Evolutionary conservation across 192 early-diverging fungal species (phyloP), one percentile per base, ranked within the genome.

Genomic region (Kickxella alabastrina): DNA sequence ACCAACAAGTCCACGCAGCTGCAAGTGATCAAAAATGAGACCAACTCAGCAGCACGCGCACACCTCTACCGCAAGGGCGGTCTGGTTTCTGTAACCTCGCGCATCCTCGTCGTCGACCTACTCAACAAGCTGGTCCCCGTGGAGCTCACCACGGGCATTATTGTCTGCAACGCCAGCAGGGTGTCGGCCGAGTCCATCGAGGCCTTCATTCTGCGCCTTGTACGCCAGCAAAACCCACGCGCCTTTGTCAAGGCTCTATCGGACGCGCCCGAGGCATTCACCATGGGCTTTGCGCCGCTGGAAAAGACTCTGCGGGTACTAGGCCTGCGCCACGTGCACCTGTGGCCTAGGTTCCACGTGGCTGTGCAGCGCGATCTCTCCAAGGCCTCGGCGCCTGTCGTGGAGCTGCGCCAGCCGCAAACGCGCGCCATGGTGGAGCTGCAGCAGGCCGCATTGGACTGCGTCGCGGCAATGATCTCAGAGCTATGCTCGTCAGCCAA

Each of bases 221-320:
- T 85, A 50, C 80, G 90, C 7, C 77, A 90, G 47, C 68, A 82
- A 10, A 97, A 97, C 72, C 77, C 84, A 38, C 55, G 80, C 38
- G 88, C 87, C 3, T 98, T 96, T 47, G 91, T 98, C 64, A 93
- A 95, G 59, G 96, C 93, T 0, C 87, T 98, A 42, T 91, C 91
- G 29, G 93, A 97, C 48, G 68, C 79, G 15, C 92, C 95, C 8
- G 89, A 92, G 48, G 47, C 81, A 0, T 89, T 98, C 52, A 80
- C 81, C 1, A 49, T 78, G 49, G 92, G 92, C 19, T 87, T 95
- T 54, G 84, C 87, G 44, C 93, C 93, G 18, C 61, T 97, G 7
- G 92, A 97, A 51, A 89, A 88, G 67, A 84, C 83, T 7, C 68
- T 98, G 47, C 89, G 89, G 59, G 77, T 79, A 6, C 80, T 98